Conservation (phyloP, 768 basidiomycete species). For the Mycena polygramma region DNA sequence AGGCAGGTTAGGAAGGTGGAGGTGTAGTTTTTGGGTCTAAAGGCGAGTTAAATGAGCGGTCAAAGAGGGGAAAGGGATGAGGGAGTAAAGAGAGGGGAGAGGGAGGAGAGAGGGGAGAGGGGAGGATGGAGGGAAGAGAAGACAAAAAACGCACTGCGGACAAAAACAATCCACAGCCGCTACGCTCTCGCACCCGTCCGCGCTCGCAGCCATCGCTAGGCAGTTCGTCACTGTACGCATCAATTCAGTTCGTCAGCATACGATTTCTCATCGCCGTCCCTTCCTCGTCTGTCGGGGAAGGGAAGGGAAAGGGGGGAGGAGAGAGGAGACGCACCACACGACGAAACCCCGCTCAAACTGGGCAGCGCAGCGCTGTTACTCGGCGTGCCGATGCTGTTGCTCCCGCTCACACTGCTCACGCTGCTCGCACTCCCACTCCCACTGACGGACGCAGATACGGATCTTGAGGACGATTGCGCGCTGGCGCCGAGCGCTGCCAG, state of each 20-base stretch:
- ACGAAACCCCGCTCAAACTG: background rate
- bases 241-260: background rate
- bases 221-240: constrained; percentile 3
- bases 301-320: background rate
- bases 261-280: too few species aligned
- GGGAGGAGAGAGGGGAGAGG: too few species aligned
- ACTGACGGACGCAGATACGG: too few species aligned
- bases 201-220: background rate
- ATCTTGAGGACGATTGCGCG: too few species aligned
- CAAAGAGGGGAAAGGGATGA: too few species aligned
- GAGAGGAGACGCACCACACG: background rate
- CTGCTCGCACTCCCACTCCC: too few species aligned
- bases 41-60: too few species aligned
- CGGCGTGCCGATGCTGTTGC: background rate
- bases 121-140: too few species aligned
- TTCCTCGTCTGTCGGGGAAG: too few species aligned
- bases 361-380: background rate
- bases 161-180: constrained; percentile 19
- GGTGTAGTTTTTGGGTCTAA: background rate
- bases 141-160: background rate
- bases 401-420: too few species aligned
- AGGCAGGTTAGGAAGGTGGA: background rate
- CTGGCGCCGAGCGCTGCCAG: too few species aligned
- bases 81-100: too few species aligned
- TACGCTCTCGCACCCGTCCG: constrained; percentile 1